Evolutionary conservation across 192 early-diverging fungal species (phyloP).

Genomic region (Diversispora eburnea): DNA sequence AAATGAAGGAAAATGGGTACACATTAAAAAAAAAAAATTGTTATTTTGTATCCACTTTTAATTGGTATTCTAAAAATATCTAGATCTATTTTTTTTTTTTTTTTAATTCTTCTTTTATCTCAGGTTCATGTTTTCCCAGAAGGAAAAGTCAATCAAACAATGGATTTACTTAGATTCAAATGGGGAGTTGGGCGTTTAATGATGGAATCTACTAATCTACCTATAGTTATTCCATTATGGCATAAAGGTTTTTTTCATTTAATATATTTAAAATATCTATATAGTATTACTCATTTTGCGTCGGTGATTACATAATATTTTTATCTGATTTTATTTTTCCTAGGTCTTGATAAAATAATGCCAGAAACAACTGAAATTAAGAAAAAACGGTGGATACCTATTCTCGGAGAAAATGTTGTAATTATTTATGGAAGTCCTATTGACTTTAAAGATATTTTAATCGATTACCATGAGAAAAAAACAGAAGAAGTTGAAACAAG

Average conservation of each 20-base stretch:
- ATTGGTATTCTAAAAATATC: background rate
- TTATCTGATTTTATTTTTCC: constrained; percentile 38
- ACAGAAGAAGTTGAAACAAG: constrained; percentile 47
- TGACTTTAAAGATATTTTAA: constrained; percentile 59
- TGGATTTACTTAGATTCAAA: constrained; percentile 60
- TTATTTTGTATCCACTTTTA: background rate
- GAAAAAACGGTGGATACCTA: constrained; percentile 49
- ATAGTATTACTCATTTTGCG: background rate
- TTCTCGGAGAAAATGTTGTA: constrained; percentile 51
- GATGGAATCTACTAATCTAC: constrained; percentile 68
- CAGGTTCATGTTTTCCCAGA: constrained; percentile 86
- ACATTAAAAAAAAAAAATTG: background rate
- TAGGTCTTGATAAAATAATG: constrained; percentile 58
- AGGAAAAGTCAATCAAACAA: constrained; percentile 64
- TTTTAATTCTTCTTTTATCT: constrained; percentile 14
- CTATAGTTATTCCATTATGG: constrained; percentile 71
- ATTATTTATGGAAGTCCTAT: constrained; percentile 73
- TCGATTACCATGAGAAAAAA: constrained; percentile 51
- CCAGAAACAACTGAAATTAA: constrained; percentile 40
- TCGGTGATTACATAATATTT: constrained; percentile 29
- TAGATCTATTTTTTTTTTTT: background rate
- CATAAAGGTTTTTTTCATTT: constrained; percentile 53
- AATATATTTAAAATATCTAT: too few relatives aligned
- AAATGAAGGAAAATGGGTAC: constrained; percentile 64
- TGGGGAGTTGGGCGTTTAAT: constrained; percentile 87